Evolutionary conservation across 139 green algal genomes (phyloP), one percentile per base, ranked within the genome.

Genomic region (Zygnema circumcarinatum): DNA sequence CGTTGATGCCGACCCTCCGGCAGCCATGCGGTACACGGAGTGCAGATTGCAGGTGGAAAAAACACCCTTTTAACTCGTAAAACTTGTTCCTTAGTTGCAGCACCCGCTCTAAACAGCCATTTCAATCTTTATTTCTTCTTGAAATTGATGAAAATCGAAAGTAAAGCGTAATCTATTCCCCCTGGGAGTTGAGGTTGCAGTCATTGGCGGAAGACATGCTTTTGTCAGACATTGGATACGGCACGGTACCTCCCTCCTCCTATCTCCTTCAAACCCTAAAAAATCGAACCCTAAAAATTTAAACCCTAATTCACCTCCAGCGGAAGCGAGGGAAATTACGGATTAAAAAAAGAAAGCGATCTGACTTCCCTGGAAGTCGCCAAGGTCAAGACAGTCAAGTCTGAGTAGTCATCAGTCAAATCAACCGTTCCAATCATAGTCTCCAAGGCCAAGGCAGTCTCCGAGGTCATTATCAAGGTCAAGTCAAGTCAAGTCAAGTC

Each of bases 1-100:
- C 0, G 69, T 98, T 41, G 97, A 99, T 93, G 92, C 95, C 83
- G 97, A 99, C 92, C 97, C 97, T 0, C 81, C 97, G 11, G 97
- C 97, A 32, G 97, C 97, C 52, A 99, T 99, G 97, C 92, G 97
- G 16, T 96, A 96, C 92, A 96, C 94, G 0, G 93, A 95, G 91
- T 94, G 93, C 91, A 36, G 73, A 21, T 76, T 94, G 62, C 86
- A 92, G 86, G 80, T 76, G 2, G 1, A 62, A 78, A 33, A 32
- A 62, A 7, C 16, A 62, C 7, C 7, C 47, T 62, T 62, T 62
- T 62, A 62, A 62, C 47, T 62, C 47, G 7, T 25, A 62, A 62
- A 62, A n/a, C n/a, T n/a, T n/a, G n/a, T n/a, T n/a, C n/a, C n/a
- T n/a, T n/a, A n/a, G n/a, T n/a, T n/a, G n/a, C n/a, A n/a, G n/a